Base-by-base conservation (phyloP, 306 rosid species). In the Oemleria cerasiformis region DNA sequence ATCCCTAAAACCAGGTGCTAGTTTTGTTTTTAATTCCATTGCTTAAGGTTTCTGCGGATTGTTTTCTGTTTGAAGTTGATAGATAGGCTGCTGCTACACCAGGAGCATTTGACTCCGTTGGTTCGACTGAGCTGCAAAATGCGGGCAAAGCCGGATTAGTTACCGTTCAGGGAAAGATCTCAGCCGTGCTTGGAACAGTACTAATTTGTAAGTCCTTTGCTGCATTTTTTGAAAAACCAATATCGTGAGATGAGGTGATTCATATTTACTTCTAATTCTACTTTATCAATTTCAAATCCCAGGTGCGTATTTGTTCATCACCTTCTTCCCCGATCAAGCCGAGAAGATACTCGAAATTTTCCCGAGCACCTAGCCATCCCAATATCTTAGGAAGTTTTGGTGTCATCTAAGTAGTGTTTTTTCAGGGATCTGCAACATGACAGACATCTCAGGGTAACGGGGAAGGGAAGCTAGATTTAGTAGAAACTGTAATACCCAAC, bases 251-350 rank as follows among this genome's bases (percentile, higher is more conserved):
- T 30, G 36, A 30, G 36, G 3, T 2, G 36, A 30, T 30, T 30
- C 36, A 30, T 30, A 30, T 30, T 30, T 30, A 30, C 36, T 30
- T 30, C 36, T 30, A 30, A 30, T 30, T 10, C 14, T 64, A 57
- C 61, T 78, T 80, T 65, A 45, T 36, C 72, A 63, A 80, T 1
- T 30, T 49, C 72, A 64, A 81, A 63, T 68, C 19, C 58, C 86
- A 94, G 98, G 91, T 84, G 98, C 98, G 69, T 88, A 68, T 78
- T 51, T 91, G 30, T 94, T 94, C 85, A 65, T 91, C 64, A 94
- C 98, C 53, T 84, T 94, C 84, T 94, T 94, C 80, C 98, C 98
- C 59, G 97, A 94, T 1, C 97, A 94, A 81, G 98, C 98, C 20
- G 98, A 94, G 88, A 89, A 91, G 84, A 61, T 94, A 68, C 61